Evolutionary conservation across 2,329 filamentous ascomycete genomes (phyloP), one percentile per base, ranked within the genome.

Genomic region (Penicillium sp.): DNA sequence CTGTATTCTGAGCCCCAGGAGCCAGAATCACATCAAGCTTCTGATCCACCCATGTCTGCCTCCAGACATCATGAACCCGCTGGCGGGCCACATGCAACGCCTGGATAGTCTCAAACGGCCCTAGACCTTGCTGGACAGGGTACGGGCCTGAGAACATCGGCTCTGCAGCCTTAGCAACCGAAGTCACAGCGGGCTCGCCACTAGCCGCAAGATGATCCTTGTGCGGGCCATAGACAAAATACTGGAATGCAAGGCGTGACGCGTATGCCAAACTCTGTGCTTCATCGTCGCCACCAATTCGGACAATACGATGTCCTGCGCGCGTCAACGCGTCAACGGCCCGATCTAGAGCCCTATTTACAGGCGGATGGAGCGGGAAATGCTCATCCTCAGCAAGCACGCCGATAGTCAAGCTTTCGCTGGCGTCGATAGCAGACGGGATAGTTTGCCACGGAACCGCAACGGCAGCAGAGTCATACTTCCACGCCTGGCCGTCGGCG

Each of bases 1-100:
- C 81, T 0, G 81, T 82, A 13, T 71, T 76, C 60, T 81, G 78
- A 6, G 81, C 77, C 4, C 76, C 74, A 4, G 79, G 75, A 50
- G 74, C 75, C n/a, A 85, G 50, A 0, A 85, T 66, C 0, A 77
- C 78, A 66, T 85, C 82, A 4, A 85, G 66, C 8, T 72, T 64
- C 18, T 81, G 65, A 18, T 76, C 66, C 1, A 73, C 66, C 67
- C 79, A 76, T 0, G 74, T 40, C 35, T 72, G 70, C 16, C 79
- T 74, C 72, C 76, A 84, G 0, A 58, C 65, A 18, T 75, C 70
- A 5, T 69, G 35, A 9, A 78, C 71, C 55, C 67, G 49, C 18
- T 60, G 61, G 31, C 72, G 64, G 48, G 74, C 70, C 16, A 73
- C 67, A 44, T 79, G 75, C 53, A 83, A 66, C 11, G 73, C 72